Evolutionary conservation across 257 asterid species (phyloP).

Genomic region (Solanum virginianum): DNA sequence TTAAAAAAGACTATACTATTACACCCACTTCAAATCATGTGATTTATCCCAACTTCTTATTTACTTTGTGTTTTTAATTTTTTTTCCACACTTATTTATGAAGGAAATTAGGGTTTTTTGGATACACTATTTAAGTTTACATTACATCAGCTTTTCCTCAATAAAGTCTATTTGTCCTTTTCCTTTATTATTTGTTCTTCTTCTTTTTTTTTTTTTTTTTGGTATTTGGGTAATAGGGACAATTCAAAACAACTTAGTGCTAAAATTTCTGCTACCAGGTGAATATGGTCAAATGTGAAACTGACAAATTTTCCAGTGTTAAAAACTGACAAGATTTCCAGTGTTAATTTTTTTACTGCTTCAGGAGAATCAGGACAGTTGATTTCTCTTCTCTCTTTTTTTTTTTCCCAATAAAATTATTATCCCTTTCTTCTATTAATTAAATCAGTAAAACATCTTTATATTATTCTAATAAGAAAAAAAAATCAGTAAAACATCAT

Average conservation of each 20-base stretch:
- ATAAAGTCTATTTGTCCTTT: background rate
- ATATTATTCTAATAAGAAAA: too few relatives aligned
- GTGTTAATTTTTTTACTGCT: background rate
- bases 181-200: background rate
- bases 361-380: constrained; percentile 6
- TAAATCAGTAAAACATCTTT: background rate
- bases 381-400: background rate
- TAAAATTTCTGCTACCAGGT: background rate
- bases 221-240: background rate
- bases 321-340: background rate
- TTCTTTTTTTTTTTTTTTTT: background rate
- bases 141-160: background rate
- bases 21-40: background rate
- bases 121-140: background rate
- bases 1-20: background rate
- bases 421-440: background rate
- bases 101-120: background rate
- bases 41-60: background rate
- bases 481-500: background rate
- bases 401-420: background rate
- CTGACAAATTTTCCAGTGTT: background rate
- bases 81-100: background rate
- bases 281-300: background rate
- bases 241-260: background rate
- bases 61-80: background rate